A percentile compares a stretch with the other conserved stretches of the same genome.
phyloP scores from a whole-genome alignment of 805 yeast species.

The Zygoascus ofunaensis region DNA sequence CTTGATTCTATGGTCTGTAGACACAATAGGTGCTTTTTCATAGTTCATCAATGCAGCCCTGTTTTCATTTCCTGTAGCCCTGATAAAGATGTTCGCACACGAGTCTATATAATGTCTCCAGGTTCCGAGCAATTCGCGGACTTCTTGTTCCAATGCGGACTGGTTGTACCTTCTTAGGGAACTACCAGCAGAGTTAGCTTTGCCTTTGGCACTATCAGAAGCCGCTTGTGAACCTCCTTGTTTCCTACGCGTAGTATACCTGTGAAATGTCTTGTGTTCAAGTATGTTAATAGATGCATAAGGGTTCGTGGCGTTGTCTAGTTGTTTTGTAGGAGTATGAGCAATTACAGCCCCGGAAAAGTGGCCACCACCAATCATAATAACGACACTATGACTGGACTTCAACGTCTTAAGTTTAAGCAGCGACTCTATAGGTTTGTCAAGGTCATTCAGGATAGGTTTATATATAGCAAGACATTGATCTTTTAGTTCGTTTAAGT shows the following conservation, averaged over 20 bases:
- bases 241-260: conserved; percentile 92
- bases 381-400: conserved; percentile 50
- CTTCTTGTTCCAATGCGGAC: conserved; percentile 67
- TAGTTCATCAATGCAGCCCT: conserved; percentile 58
- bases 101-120: conserved; percentile 54
- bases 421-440: conserved; percentile 45
- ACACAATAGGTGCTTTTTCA: conserved; percentile 43
- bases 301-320: conserved; percentile 53
- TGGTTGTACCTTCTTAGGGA: conserved; percentile 84
- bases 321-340: conserved; percentile 46
- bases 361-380: conserved; percentile 97
- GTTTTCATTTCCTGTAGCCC: conserved; percentile 71
- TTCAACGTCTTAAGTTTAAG: conserved; percentile 28
- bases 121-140: conserved; percentile 51
- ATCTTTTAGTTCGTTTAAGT: conserved; percentile 10
- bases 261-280: conserved; percentile 78
- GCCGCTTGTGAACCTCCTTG: conserved; percentile 98
- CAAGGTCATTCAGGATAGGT: conserved; percentile 40
- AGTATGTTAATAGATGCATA: conserved; percentile 34
- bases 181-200: conserved; percentile 95
- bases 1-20: conserved; percentile 54
- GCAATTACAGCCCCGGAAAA: conserved; percentile 91
- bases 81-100: conserved; percentile 64
- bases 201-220: conserved; percentile 84
- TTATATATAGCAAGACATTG: conserved; percentile 63